Base-by-base conservation (phyloP, 208 protist species). In the Trypanosoma brucei region DNA sequence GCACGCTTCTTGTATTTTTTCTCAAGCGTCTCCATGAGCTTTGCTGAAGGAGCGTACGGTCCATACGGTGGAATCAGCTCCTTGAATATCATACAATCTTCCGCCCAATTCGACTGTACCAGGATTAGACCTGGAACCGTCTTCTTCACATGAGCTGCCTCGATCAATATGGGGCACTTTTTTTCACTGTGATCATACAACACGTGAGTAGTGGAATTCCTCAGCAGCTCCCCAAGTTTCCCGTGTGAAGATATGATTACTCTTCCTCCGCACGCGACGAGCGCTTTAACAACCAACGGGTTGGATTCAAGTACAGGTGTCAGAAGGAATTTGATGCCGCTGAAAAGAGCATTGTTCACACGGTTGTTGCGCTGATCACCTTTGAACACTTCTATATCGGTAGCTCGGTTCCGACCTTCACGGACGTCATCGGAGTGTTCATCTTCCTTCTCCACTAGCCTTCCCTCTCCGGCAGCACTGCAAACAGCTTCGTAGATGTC, bases 81-180 rank as follows among this genome's bases (percentile, higher is more conserved):
- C 13, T 84, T 84, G 9, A 93, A 55, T 11, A 93, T 81, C n/a
- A 95, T 64, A 63, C 86, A 91, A 62, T 95, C 89, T 72, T 93
- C 86, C 34, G 80, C 53, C 86, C 89, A 95, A 64, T 83, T 92
- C 6, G 70, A 74, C 48, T 84, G 70, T 1, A 70, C 80, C 49
- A 95, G 57, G 56, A 78, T 70, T 9, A 94, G 78, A n/a, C 83
- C 83, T 9, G 84, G 83, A 3, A 86, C 48, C 2, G 70, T 68
- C 8, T 68, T 80, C 55, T 56, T 64, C 30, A 74, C 65, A 31
- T 73, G 52, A 22, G 82, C 86, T 6, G 89, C 86, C 59, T 62
- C 50, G 45, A 90, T 79, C 79, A 91, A 81, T 6, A 93, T 2
- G 9, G 83, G 73, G 38, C 69, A 60, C 78, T 93, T 91, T 62